Evolutionary conservation across 2,329 filamentous ascomycete genomes (phyloP), one percentile per base, ranked within the genome.

Genomic region (Xylaria sp.): DNA sequence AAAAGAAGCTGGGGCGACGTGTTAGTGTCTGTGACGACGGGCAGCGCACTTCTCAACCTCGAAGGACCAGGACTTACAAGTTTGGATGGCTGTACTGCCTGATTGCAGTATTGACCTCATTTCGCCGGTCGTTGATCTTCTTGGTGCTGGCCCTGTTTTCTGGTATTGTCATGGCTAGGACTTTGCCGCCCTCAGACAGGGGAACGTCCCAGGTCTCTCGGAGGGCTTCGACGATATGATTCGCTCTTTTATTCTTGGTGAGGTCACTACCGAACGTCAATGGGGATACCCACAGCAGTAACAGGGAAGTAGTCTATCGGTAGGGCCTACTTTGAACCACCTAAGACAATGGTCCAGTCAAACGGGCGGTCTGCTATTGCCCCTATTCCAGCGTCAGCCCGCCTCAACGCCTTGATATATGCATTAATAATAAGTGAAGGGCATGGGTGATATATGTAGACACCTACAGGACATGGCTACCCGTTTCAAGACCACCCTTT

Each of bases 321-420:
- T 17, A 13, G 16, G 6, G 26, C 41, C 26, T 44, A 51, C 48
- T 51, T 51, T 17, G 48, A 51, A 2, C 48, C 48, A 2, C 48
- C 48, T 26, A 51, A 41, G 5, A 51, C 20, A 17, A 51, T 51
- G 7, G 48, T 44, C 48, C 48, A 51, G 41, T 51, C 48, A 41
- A 51, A 51, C 16, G 41, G 48, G 8, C 48, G 24, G 19, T 51
- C 48, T 21, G 48, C 41, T 9, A 51, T 41, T 7, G 48, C 41
- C 48, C 48, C 48, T 51, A 34, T 34, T n/a, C 29, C 16, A 34
- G 29, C 16, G 29, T 34, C 9, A 34, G 16, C 11, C 29, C 16
- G 8, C 16, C 29, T 13, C 6, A 34, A 34, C 8, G 29, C 9
- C 11, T 34, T 34, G 5, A 13, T n/a, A n/a, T n/a, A 13, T 13